Percentiles rank a stretch among this genome's conserved stretches.
These are phyloP conservation scores for Vanderwaltozyma yarrowii DNA, from an alignment of 805 yeast genomes.

Conservation along the genomic window DNA sequence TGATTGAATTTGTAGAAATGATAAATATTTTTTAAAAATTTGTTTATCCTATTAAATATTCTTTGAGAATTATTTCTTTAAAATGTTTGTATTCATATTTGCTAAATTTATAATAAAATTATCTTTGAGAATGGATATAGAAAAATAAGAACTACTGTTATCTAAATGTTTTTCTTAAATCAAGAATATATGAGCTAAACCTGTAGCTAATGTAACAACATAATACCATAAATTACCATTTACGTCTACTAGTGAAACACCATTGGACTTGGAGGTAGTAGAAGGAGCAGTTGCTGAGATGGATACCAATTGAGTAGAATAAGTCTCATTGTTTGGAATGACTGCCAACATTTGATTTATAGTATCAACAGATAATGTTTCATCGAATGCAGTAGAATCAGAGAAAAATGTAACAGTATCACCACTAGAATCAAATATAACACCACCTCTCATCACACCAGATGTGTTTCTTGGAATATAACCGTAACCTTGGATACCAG, in stretches of 20 bases:
- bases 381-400: slow-evolving; percentile 39
- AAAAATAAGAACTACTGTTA: too few species aligned
- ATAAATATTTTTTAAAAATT: too few species aligned
- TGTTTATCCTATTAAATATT: too few species aligned
- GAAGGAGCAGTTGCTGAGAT: slow-evolving; percentile 29
- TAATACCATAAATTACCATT: slow-evolving; percentile 20
- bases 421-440: slow-evolving; percentile 52
- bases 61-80: too few species aligned
- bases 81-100: too few species aligned
- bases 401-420: slow-evolving; percentile 49
- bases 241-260: slow-evolving; percentile 11
- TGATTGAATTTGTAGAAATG: too few species aligned
- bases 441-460: slow-evolving; percentile 57
- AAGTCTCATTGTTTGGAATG: slow-evolving; percentile 4
- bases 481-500: slow-evolving; percentile 49
- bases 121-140: too few species aligned
- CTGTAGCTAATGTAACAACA: slow-evolving; percentile 14
- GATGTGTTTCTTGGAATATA: slow-evolving; percentile 43
- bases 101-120: too few species aligned
- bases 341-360: slow-evolving; percentile 35
- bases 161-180: slow-evolving; percentile 11
- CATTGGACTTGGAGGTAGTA: slow-evolving; percentile 18
- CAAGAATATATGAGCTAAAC: slow-evolving; percentile 15
- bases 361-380: slow-evolving; percentile 33
- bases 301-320: slow-evolving; percentile 25